phyloP scores from a whole-genome alignment of 2,329 filamentous ascomycete genomes.

The Rachicladosporium sp. region DNA sequence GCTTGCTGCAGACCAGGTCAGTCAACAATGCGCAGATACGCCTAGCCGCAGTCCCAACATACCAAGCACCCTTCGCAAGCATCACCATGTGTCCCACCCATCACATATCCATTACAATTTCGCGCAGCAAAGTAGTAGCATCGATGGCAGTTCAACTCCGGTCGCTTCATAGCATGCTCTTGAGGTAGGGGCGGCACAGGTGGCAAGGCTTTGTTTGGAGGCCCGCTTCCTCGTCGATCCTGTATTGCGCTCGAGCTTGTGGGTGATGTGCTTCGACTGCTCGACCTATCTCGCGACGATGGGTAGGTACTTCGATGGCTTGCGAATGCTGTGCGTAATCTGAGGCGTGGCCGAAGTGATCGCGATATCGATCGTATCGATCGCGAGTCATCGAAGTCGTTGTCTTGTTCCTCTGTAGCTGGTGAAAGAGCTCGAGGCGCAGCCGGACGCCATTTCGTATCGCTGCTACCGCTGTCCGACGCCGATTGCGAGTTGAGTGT shows the following conservation, averaged over 20 bases:
- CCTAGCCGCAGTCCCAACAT: conserved; percentile 2
- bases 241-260: no score
- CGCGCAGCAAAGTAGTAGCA: conserved; percentile 26
- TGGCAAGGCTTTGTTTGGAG: conserved; percentile 6
- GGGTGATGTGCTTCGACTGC: conserved; percentile 2
- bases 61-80: conserved; percentile 21
- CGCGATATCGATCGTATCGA: no score
- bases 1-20: conserved; percentile 12
- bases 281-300: conserved; percentile 1
- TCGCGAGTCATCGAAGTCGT: neutral
- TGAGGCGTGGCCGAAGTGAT: neutral
- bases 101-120: conserved; percentile 25
- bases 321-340: conserved; percentile 1
- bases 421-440: conserved; percentile 14
- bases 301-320: conserved; percentile 4
- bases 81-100: conserved; percentile 21
- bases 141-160: conserved; percentile 22
- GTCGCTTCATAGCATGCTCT: conserved; percentile 3
- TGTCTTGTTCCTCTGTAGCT: conserved; percentile 13
- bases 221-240: no score
- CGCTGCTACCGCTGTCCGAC: conserved; percentile 9
- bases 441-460: conserved; percentile 1
- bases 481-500: conserved; percentile 6
- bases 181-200: conserved; percentile 8
- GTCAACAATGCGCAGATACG: conserved; percentile 4